Evolutionary conservation across 306 rosid species (phyloP), one percentile per base, ranked within the genome.

Genomic region (Chamaecrista fasciculata): DNA sequence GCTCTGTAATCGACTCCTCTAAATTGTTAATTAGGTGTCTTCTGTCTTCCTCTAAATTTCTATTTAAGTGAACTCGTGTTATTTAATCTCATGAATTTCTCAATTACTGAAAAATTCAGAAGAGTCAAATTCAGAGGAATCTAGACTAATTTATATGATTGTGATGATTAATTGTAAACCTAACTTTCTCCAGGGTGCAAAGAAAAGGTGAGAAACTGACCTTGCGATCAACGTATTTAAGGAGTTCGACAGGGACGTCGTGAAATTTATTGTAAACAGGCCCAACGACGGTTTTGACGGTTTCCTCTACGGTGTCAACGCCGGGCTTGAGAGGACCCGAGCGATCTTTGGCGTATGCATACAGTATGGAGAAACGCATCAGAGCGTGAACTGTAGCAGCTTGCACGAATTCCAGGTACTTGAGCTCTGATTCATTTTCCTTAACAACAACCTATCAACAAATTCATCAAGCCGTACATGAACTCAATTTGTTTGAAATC

Each of bases 291-390:
- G 68, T 81, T 67, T 77, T 81, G 4, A 81, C 77, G 2, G 82
- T 76, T 47, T 78, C 85, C 56, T 81, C 85, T 0, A 81, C 80
- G 46, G 77, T 73, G 40, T 81, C 77, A 0, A 81, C 85, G 44
- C 85, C 85, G 2, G 82, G n/a, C 18, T 81, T 77, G 25, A 81
- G 75, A 11, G 85, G 85, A 12, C 85, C 85, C 8, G 82, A 34
- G 23, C 73, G 82, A 9, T 81, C 80, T 58, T 77, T 81, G 0
- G 80, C 85, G 36, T 50, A 69, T 1, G 75, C 16, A 44, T 81
- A 81, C 53, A 77, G 47, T 46, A 73, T 44, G 7, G 80, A 78
- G 64, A 62, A 70, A 2, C 68, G 77, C 82, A 81, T 50, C 28
- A 81, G 20, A 2, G 82, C 82, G 11, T 77, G 80, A 1, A 81